phyloP scores from a whole-genome alignment of 1,284 basidiomycete species.

The Laetiporus sulphureus region DNA sequence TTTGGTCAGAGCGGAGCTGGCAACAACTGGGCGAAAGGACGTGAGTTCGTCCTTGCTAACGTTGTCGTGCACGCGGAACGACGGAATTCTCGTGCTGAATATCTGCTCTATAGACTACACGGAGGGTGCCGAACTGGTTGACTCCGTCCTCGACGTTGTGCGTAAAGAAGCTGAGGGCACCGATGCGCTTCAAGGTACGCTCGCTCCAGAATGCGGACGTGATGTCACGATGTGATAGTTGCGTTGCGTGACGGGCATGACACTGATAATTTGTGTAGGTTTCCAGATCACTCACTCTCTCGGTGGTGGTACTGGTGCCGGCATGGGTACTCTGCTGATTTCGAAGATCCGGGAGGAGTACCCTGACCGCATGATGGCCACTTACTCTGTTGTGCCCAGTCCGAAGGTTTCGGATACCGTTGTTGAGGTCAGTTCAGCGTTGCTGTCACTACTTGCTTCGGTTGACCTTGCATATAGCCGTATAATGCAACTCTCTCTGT shows the following conservation, averaged over 20 bases:
- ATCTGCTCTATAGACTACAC: slow-evolving; percentile 64
- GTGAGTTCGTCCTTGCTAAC: slow-evolving; percentile 65
- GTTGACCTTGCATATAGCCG: slow-evolving; percentile 40
- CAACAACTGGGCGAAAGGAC: slow-evolving; percentile 96
- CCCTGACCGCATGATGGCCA: slow-evolving; percentile 96
- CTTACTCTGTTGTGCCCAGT: slow-evolving; percentile 92
- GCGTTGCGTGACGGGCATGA: slow-evolving; percentile 7
- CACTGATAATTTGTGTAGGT: slow-evolving; percentile 36
- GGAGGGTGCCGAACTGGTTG: slow-evolving; percentile 94
- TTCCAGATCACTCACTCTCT: slow-evolving; percentile 98
- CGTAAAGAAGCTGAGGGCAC: slow-evolving; percentile 88
- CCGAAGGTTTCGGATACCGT: slow-evolving; percentile 98
- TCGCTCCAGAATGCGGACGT: slow-evolving; percentile 2
- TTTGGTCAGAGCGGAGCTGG: slow-evolving; percentile 88
- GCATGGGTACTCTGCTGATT: slow-evolving; percentile 87
- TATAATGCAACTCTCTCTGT: slow-evolving; percentile 96
- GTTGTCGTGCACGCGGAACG: background rate
- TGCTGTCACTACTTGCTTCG: background rate
- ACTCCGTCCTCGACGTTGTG: slow-evolving; percentile 86
- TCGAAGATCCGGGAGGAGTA: slow-evolving; percentile 93
- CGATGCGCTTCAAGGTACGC: slow-evolving; percentile 84
- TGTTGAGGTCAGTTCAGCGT: slow-evolving; percentile 60
- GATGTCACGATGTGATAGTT: slow-evolving; percentile 15
- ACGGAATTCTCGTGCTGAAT: slow-evolving; percentile 17
- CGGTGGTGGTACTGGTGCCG: slow-evolving; percentile 94